Percentiles rank a stretch among this genome's conserved stretches.
These are phyloP conservation scores for Fusarium anthophilum DNA, from an alignment of 2,329 filamentous ascomycete species.

Conservation along the genomic window DNA sequence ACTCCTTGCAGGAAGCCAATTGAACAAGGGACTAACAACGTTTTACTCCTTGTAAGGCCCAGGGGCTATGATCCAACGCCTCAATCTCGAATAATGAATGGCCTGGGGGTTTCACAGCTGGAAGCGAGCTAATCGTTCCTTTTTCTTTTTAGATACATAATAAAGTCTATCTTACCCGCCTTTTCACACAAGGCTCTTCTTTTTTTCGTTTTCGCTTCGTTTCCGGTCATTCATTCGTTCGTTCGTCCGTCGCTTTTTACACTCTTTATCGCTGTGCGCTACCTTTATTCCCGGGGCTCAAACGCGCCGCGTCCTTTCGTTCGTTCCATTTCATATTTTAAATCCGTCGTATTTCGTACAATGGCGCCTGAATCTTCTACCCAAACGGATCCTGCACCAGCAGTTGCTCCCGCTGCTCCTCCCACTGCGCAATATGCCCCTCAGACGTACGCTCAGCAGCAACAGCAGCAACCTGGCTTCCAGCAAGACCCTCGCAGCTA, in stretches of 20 bases:
- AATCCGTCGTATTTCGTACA: background rate
- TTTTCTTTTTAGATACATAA: slow-evolving; percentile 5
- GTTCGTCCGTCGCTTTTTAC: slow-evolving; percentile 3
- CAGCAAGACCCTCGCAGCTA: slow-evolving; percentile 40
- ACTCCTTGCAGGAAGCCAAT: slow-evolving; percentile 13
- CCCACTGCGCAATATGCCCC: slow-evolving; percentile 20
- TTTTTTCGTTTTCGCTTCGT: background rate
- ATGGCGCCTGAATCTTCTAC: slow-evolving; percentile 40
- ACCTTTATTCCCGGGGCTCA: background rate
- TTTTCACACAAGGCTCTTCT: background rate
- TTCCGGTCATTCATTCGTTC: slow-evolving; percentile 10
- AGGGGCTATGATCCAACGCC: slow-evolving; percentile 6
- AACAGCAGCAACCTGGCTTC: slow-evolving; percentile 26
- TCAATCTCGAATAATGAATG: slow-evolving; percentile 2
- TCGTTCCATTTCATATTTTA: background rate
- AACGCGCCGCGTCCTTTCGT: background rate
- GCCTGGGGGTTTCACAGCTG: slow-evolving; percentile 9
- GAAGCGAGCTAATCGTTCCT: slow-evolving; percentile 1
- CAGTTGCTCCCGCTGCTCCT: slow-evolving; percentile 16
- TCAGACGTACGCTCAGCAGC: slow-evolving; percentile 10
- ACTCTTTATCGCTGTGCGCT: slow-evolving; percentile 14
- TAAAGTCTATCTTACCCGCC: slow-evolving; percentile 12
- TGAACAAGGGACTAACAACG: slow-evolving; percentile 1
- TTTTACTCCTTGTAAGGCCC: slow-evolving; percentile 11
- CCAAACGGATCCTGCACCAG: slow-evolving; percentile 31